Percentiles rank a stretch among this genome's conserved stretches.
Conservation (phyloP, 2,329 filamentous ascomycete genomes). For the Stachybotrys elegans region DNA sequence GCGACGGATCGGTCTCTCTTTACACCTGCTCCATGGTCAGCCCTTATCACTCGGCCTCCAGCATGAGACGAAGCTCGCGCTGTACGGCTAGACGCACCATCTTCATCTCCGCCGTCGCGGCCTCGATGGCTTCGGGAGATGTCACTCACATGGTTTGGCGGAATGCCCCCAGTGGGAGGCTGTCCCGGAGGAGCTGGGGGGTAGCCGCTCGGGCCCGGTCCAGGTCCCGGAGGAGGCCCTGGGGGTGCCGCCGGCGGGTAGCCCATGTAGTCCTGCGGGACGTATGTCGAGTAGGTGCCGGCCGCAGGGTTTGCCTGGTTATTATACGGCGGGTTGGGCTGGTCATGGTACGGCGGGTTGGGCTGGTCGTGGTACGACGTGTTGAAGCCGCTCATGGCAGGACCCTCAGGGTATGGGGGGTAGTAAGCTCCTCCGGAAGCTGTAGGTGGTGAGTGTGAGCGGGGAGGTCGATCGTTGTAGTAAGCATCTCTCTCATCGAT, state of each 20-base stretch:
- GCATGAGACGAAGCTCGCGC: constrained; percentile 10
- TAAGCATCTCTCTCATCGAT: constrained; percentile 27
- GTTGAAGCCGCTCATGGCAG: constrained; percentile 19
- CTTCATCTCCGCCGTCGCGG: constrained; percentile 20
- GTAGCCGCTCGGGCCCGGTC: constrained; percentile 14
- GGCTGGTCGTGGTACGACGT: constrained; percentile 19
- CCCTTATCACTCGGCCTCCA: neutral
- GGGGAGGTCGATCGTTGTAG: constrained; percentile 29
- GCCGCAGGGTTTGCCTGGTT: constrained; percentile 17
- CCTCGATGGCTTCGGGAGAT: constrained; percentile 21
- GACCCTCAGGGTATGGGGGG: constrained; percentile 32
- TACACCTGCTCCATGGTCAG: constrained; percentile 26
- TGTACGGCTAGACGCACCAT: constrained; percentile 32
- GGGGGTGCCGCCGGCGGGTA: constrained; percentile 35
- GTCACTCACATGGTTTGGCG: constrained; percentile 41
- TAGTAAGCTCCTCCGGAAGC: constrained; percentile 49
- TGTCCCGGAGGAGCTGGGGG: constrained; percentile 23
- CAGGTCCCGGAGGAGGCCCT: constrained; percentile 19
- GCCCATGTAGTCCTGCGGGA: constrained; percentile 36
- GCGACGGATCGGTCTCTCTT: constrained; percentile 11
- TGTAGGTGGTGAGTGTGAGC: constrained; percentile 41
- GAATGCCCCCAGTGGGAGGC: constrained; percentile 25
- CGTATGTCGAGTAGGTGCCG: constrained; percentile 32
- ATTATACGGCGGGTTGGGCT: constrained; percentile 7
- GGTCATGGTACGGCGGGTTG: constrained; percentile 20